These are phyloP conservation scores for Nakazawaea wickerhamii DNA, from an alignment of 805 yeast species.

Conservation along the genomic window DNA sequence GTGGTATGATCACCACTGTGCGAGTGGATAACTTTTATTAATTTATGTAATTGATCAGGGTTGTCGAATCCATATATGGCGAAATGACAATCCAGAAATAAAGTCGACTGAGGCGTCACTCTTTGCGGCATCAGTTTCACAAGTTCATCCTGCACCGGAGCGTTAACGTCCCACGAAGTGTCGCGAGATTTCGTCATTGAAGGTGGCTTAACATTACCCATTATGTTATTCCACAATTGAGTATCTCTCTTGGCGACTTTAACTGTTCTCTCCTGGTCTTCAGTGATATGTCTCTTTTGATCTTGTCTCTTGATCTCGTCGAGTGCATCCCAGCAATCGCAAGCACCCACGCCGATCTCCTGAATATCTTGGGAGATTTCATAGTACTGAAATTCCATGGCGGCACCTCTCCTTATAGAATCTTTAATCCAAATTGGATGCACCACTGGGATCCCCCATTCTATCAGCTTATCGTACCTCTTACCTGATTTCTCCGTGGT, in stretches of 20 bases:
- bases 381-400: slow-evolving; percentile 37
- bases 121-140: slow-evolving; percentile 4
- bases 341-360: slow-evolving; percentile 25
- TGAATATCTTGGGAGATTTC: slow-evolving; percentile 21
- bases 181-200: background rate
- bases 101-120: slow-evolving; percentile 17
- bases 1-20: slow-evolving; percentile 39
- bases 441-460: slow-evolving; percentile 47
- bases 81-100: slow-evolving; percentile 39
- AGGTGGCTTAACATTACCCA: slow-evolving; percentile 12
- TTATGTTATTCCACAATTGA: slow-evolving; percentile 14
- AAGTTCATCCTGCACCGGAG: no score
- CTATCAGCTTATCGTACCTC: slow-evolving; percentile 45
- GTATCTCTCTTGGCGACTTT: slow-evolving; percentile 10
- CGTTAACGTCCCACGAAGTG: no score
- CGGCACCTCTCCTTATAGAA: slow-evolving; percentile 37
- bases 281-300: background rate
- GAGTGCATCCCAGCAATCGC: slow-evolving; percentile 32
- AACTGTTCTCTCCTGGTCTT: slow-evolving; percentile 11
- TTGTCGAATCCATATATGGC: slow-evolving; percentile 35
- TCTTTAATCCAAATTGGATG: slow-evolving; percentile 49
- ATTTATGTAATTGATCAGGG: slow-evolving; percentile 28
- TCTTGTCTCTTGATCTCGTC: slow-evolving; percentile 13
- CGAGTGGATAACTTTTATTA: slow-evolving; percentile 37
- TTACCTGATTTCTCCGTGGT: slow-evolving; percentile 48